Conservation (phyloP, 108 stramenopile genomes). For the Pseudonitzschia pungens region DNA sequence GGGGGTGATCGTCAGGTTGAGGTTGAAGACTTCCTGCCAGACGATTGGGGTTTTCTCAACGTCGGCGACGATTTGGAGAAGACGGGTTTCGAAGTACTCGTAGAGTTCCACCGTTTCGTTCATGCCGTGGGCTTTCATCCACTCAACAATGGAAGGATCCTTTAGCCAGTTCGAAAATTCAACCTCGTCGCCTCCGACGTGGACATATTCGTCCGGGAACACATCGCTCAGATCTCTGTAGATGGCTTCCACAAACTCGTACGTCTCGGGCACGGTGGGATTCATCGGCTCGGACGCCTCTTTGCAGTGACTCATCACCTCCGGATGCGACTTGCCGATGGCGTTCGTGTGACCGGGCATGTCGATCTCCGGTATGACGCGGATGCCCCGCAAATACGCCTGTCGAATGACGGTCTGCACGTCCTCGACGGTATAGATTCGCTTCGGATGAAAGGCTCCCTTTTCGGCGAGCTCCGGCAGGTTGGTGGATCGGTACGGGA, state of each 20-base stretch:
- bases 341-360: conserved; percentile 67
- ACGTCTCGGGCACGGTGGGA: conserved; percentile 37
- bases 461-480: conserved; percentile 47
- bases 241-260: conserved; percentile 41
- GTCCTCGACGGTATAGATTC: conserved; percentile 45
- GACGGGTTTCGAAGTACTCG: conserved; percentile 41
- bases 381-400: conserved; percentile 58
- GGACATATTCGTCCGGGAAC: conserved; percentile 53
- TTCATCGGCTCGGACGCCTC: conserved; percentile 31
- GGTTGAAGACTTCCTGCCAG: conserved; percentile 74
- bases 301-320: conserved; percentile 37
- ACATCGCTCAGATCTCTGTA: conserved; percentile 38
- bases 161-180: conserved; percentile 38
- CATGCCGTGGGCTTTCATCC: conserved; percentile 45
- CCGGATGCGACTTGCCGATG: conserved; percentile 35
- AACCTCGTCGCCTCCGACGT: conserved; percentile 82
- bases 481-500: conserved; percentile 38
- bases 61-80: conserved; percentile 24
- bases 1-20: conserved; percentile 33
- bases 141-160: conserved; percentile 23
- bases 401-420: conserved; percentile 48
- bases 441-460: conserved; percentile 44
- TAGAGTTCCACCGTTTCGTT: conserved; percentile 28
- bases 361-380: conserved; percentile 74
- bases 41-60: conserved; percentile 46